Evolutionary conservation across 768 basidiomycete species (phyloP).

Genomic region (Boletus huronensis): DNA sequence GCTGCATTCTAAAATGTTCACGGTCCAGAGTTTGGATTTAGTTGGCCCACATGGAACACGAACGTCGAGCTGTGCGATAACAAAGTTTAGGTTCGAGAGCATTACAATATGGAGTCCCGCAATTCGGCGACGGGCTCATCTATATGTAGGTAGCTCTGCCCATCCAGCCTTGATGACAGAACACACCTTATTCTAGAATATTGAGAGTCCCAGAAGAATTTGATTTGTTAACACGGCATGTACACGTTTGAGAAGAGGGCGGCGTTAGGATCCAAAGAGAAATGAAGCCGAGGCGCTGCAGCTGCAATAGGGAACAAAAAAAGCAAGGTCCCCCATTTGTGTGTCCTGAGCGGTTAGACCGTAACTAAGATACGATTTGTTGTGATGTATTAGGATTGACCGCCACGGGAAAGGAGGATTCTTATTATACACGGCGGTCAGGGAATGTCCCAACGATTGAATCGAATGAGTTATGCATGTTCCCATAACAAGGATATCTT

Average conservation of each 20-base stretch:
- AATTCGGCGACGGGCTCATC: constrained; percentile 6
- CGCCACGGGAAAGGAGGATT: constrained; percentile 22
- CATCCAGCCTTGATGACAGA: constrained; percentile 3
- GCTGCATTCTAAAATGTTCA: background rate
- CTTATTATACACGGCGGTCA: constrained; percentile 11
- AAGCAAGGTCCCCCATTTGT: background rate
- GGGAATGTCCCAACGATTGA: constrained; percentile 10
- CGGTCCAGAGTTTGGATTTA: background rate
- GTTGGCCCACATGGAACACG: background rate
- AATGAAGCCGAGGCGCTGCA: constrained; percentile 6
- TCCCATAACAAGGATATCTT: constrained; percentile 7
- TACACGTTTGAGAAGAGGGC: constrained; percentile 11
- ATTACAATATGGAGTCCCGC: background rate
- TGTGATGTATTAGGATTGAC: constrained; percentile 8
- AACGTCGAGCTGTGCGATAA: background rate
- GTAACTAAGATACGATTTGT: constrained; percentile 25
- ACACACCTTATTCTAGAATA: constrained; percentile 7
- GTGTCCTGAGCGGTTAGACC: constrained; percentile 6
- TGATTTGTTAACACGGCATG: constrained; percentile 2
- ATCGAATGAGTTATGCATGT: constrained; percentile 14
- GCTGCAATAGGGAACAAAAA: background rate
- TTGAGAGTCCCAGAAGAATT: constrained; percentile 1
- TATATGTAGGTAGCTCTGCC: constrained; percentile 21
- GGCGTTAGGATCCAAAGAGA: constrained; percentile 9
- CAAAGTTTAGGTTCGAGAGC: constrained; percentile 6